phyloP scores from a whole-genome alignment of 306 rosid species.

The Gastrolobium villosum region DNA sequence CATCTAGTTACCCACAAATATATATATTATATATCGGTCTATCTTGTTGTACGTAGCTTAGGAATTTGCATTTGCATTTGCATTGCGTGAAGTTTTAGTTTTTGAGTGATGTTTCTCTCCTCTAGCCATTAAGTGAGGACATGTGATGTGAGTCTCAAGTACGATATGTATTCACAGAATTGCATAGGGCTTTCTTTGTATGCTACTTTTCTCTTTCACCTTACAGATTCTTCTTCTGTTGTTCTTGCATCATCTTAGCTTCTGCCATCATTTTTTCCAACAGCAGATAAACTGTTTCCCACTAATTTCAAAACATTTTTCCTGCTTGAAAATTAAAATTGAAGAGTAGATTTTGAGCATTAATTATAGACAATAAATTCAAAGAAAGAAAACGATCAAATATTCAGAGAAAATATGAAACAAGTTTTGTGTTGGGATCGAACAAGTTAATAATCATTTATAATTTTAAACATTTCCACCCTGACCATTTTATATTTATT shows the following conservation, averaged over 20 bases:
- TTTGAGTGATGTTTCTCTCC: constrained; percentile 38
- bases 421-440: neutral
- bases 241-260: neutral
- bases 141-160: neutral
- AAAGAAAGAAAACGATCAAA: neutral
- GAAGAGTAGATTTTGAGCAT: neutral
- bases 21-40: too few species aligned
- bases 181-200: neutral
- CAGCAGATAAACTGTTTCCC: neutral
- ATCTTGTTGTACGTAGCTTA: constrained; percentile 35
- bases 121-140: constrained; percentile 7
- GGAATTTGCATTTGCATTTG: constrained; percentile 25
- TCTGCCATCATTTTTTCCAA: constrained; percentile 27
- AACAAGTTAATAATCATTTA: too few species aligned
- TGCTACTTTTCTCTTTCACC: neutral
- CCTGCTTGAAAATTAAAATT: neutral
- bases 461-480: too few species aligned
- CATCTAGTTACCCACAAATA: neutral
- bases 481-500: too few species aligned
- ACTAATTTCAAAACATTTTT: constrained; percentile 1
- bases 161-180: neutral
- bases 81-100: constrained; percentile 25
- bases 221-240: neutral
- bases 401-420: constrained; percentile 9
- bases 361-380: neutral